phyloP scores from a whole-genome alignment of 176 grass and related monocot species.

The Avena sativa region DNA sequence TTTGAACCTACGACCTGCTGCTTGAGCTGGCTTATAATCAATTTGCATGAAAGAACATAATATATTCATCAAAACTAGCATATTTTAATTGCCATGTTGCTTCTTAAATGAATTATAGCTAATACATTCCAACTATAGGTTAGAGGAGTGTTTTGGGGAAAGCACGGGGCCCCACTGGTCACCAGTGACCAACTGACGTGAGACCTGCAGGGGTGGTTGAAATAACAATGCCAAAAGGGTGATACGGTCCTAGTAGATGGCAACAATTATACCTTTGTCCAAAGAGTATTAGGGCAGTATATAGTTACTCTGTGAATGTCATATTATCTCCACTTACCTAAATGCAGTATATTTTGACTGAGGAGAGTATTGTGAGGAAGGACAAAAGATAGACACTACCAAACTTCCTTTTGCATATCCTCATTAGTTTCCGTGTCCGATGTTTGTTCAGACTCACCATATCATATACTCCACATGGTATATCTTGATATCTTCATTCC shows the following conservation, averaged over 20 bases:
- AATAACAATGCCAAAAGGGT: not conserved
- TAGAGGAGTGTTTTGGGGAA: not conserved
- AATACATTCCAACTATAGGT: not conserved
- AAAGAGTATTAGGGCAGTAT: not conserved
- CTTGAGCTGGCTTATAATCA: constrained; percentile 15
- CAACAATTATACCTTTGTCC: not conserved
- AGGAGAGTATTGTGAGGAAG: not conserved
- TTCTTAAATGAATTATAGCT: constrained; percentile 12
- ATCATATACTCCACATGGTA: not conserved
- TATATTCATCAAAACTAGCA: not conserved
- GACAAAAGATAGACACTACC: not conserved
- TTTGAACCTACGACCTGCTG: not conserved
- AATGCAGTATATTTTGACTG: not conserved
- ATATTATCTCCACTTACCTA: constrained; percentile 15
- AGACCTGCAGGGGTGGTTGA: not conserved
- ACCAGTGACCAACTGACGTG: not conserved
- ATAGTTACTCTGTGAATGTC: not conserved
- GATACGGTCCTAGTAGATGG: constrained; percentile 1
- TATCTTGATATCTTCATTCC: not conserved
- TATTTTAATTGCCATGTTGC: not conserved
- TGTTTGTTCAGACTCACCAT: not conserved
- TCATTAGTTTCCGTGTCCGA: not conserved
- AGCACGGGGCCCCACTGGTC: not conserved
- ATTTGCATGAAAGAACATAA: not conserved
- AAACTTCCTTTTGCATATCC: not conserved